Base-by-base conservation (phyloP, 2,329 filamentous ascomycete genomes). In the Uncinocarpus reesii region DNA sequence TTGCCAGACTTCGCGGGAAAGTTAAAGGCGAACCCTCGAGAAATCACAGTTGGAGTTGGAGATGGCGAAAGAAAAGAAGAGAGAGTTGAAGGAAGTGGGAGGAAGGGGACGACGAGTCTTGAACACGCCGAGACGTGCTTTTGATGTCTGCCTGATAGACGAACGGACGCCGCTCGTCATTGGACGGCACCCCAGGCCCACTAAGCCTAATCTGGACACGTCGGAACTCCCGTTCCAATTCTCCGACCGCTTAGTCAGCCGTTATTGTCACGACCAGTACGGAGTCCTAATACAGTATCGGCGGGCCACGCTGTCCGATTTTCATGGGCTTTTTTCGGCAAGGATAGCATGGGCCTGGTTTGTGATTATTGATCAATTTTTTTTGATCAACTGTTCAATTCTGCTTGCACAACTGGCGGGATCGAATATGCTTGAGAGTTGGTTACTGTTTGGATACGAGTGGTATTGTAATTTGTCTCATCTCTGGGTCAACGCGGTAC, bases 101-200 rank as follows among this genome's bases (percentile, higher is more conserved):
- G 52, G 53, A 43, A 47, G 52, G 47, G 26, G 36, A 54, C 26
- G 42, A 40, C 24, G 35, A 37, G 44, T 21, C 42, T 50, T 49
- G 24, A n/a, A 52, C 21, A 7, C 48, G 56, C 56, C 60, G 57
- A 60, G 55, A 51, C 60, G 55, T 53, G 50, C 56, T 58, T 49
- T 29, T 46, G 58, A 60, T 63, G 62, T 65, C 64, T 66, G 64
- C 64, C 64, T 66, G 60, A 64, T 64, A 58, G 62, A 57, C 60
- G 57, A 63, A 42, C 5, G 13, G 50, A 36, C 61, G 60, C 60
- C 44, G 7, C 29, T 6, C 7, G 3, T 10, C 55, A 55, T 34
- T 35, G 58, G 62, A 13, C 53, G 53, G 15, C 23, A 23, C 23
- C 20, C 24, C 24, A 35, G 28, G 18, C 16, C 31, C 45, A 41